Base-by-base conservation (phyloP, 2,329 filamentous ascomycete genomes). In the Colletotrichum truncatum region DNA sequence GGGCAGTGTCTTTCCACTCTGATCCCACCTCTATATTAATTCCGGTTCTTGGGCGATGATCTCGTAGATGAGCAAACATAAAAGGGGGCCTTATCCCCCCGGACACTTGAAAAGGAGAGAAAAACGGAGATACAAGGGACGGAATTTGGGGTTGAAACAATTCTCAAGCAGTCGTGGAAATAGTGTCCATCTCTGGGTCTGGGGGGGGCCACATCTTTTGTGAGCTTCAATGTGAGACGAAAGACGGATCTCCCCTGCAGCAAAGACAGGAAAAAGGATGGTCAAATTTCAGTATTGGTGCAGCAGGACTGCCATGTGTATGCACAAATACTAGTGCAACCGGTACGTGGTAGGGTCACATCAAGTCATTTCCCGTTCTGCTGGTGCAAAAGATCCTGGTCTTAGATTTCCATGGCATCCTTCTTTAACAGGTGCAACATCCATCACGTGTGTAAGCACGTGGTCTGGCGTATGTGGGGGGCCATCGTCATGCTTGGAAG, bases 1-100 rank as follows among this genome's bases (percentile, higher is more conserved):
- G 55, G 62, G 43, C 41, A 43, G 28, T 65, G 51, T 65, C 43
- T 45, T 45, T 38, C 49, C 49, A 56, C 57, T 38, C 14, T 45
- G 49, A 62, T 46, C 36, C 49, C 57, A 65, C 43, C 32, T 55
- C 26, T 21, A 30, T 14, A 34, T 30, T 38, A 34, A 45, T 21
- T 32, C 11, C 49, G 23, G 36, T n/a, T 46, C 28, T 45, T 39
- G 16, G 32, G 34, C 23, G 16, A 51, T 39, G 25, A 46, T 14
- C 16, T 12, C 14, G 39, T 28, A n/a, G 25, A 30, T 8, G 28
- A 38, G 10, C 30, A 26, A 30, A 28, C 11, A 6, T 12, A 45
- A 49, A 49, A 28, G 18, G 39, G 39, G 11, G 39, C 21, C 25
- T 21, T 49, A 18, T n/a, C 26, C 28, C 49, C 49, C 49, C 21